These are phyloP conservation scores for Lagerstroemia speciosa DNA, from an alignment of 345 rosid species.

Conservation along the genomic window DNA sequence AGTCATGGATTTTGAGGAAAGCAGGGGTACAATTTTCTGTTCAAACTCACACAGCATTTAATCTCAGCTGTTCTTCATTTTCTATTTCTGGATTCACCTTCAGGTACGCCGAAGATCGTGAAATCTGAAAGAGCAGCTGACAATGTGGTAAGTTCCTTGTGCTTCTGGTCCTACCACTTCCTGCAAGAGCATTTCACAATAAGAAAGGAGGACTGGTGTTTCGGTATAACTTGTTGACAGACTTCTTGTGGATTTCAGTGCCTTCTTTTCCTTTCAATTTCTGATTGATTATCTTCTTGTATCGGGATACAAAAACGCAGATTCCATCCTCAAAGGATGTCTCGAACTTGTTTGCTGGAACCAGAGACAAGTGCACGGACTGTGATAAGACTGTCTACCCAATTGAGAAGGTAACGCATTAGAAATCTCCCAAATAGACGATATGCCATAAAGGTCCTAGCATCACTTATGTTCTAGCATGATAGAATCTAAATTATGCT, in stretches of 20 bases:
- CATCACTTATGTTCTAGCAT: neutral
- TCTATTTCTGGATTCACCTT: neutral
- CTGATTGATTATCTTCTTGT: neutral
- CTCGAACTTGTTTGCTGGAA: conserved; percentile 41
- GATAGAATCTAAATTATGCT: neutral
- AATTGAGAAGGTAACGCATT: conserved; percentile 38
- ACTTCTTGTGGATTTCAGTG: neutral
- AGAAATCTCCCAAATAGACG: neutral
- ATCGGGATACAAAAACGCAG: neutral
- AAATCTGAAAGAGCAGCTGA: conserved; percentile 39
- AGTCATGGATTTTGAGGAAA: no score
- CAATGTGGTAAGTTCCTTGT: conserved; percentile 29
- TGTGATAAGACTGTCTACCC: conserved; percentile 50
- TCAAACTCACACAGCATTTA: no score
- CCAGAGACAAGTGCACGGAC: conserved; percentile 43
- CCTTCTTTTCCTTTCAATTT: neutral
- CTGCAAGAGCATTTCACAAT: neutral
- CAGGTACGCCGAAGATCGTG: conserved; percentile 51
- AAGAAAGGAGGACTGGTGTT: neutral
- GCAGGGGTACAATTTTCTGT: no score
- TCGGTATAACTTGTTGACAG: neutral
- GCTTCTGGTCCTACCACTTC: neutral
- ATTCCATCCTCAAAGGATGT: conserved; percentile 25
- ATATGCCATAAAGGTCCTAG: neutral
- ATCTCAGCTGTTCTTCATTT: neutral